Evolutionary conservation across 176 grass and related monocot genomes (phyloP), one percentile per base, ranked within the genome.

Genomic region (Phoenix dactylifera): DNA sequence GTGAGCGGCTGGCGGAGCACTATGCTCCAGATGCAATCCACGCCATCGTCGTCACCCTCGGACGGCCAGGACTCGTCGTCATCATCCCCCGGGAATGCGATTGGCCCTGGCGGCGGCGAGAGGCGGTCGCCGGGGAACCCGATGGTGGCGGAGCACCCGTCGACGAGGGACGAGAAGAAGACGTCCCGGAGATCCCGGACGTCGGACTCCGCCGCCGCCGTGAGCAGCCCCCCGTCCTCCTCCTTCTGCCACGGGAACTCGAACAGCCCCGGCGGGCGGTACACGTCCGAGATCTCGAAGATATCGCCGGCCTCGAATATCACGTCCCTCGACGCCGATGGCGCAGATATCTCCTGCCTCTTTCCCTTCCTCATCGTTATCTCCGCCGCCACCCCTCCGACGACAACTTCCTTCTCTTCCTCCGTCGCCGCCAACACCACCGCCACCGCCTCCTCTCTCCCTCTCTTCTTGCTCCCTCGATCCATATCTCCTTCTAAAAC

Each of bases 1-100:
- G 66, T 58, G 49, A 74, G 70, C 44, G 70, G 70, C 49, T 80
- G 51, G 25, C 49, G 49, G 50, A 84, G 80, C n/a, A 84, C 81
- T 7, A 71, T 75, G 15, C 67, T 66, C 90, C 86, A 95, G 54
- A 90, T 52, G 49, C 68, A 73, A 61, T 95, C 83, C 74, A 81
- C 86, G 63, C 23, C 66, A 4, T 84, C 86, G 5, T 63, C 64
- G 24, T 88, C 48, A 50, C 61, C 82, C 15, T 83, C 76, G 26
- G 83, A 59, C 63, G 54, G 10, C 57, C 30, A 29, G 56, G 58
- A 63, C 65, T 55, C 71, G 7, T 54, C 69, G 19, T 74, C 18
- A 9, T 44, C 35, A 12, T 44, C 35, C 35, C 35, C 35, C 54
- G 78, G 71, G 9, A 57, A 28, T 0, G 14, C 18, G 29, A 69